Evolutionary conservation across 495 filamentous ascomycete species (phyloP).

Genomic region (Sphaerosporella brunnea): DNA sequence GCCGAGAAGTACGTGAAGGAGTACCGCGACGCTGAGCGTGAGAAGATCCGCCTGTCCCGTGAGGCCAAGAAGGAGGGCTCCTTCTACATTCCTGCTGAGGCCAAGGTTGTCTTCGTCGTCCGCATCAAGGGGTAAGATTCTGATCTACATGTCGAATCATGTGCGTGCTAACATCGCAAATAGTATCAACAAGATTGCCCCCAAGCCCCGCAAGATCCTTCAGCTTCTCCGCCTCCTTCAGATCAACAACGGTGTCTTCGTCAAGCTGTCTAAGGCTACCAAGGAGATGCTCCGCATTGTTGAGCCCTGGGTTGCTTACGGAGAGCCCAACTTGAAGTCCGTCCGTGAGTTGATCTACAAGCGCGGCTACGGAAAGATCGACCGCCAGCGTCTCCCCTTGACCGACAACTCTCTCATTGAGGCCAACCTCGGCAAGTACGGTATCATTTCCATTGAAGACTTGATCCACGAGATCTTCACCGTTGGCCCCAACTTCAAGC

Average conservation of each 20-base stretch:
- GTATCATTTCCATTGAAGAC: constrained; percentile 99
- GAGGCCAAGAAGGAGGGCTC: constrained; percentile 78
- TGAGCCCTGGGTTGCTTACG: constrained; percentile 96
- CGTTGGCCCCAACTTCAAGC: constrained; percentile 99
- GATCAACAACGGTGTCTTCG: constrained; percentile 99
- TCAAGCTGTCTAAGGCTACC: constrained; percentile 94
- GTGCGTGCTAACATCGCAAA: constrained; percentile 8
- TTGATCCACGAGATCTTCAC: constrained; percentile 98
- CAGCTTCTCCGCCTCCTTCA: constrained; percentile 97
- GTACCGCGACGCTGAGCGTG: constrained; percentile 93
- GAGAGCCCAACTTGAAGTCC: constrained; percentile 96
- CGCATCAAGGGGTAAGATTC: constrained; percentile 81
- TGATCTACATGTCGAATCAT: background rate
- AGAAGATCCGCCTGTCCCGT: constrained; percentile 86
- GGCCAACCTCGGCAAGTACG: constrained; percentile 87
- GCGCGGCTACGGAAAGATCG: constrained; percentile 93
- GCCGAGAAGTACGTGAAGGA: constrained; percentile 98
- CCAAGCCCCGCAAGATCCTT: constrained; percentile 99
- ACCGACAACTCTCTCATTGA: constrained; percentile 98
- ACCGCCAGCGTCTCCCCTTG: constrained; percentile 87
- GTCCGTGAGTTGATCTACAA: constrained; percentile 99
- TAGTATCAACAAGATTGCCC: constrained; percentile 99
- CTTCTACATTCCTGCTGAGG: constrained; percentile 84
- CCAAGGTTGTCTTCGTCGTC: constrained; percentile 93
- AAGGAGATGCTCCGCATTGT: constrained; percentile 93